Conservation (phyloP, 1,139 yeast species). For the Candida pseudoviswanathii region DNA sequence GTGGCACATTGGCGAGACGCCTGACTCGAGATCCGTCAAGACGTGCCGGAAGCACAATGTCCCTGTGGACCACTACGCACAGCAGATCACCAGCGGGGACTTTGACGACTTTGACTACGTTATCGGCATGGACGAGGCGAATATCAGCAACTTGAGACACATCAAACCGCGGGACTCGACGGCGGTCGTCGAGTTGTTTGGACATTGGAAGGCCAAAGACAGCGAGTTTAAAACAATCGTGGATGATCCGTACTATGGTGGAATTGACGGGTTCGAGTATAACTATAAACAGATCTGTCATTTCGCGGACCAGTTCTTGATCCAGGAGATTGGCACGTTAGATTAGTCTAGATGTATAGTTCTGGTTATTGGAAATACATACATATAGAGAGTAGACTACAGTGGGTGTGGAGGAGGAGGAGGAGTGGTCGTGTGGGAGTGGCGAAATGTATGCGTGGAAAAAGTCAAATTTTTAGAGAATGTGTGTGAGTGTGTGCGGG, state of each 20-base stretch:
- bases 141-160: conserved; percentile 58
- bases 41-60: conserved; percentile 76
- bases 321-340: conserved; percentile 42
- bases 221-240: conserved; percentile 56
- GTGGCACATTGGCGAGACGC: conserved; percentile 79
- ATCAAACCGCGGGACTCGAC: conserved; percentile 58
- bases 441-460: neutral
- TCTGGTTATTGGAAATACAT: neutral
- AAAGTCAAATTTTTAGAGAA: neutral
- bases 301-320: conserved; percentile 67
- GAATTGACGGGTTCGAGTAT: conserved; percentile 74
- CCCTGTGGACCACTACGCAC: conserved; percentile 74
- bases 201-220: conserved; percentile 66
- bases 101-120: conserved; percentile 78
- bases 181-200: conserved; percentile 66
- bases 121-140: conserved; percentile 81
- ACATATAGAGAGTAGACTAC: no score
- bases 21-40: conserved; percentile 72
- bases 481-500: neutral
- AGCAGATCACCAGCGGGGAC: conserved; percentile 61
- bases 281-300: conserved; percentile 75
- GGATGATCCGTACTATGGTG: conserved; percentile 93
- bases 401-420: neutral
- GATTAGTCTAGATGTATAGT: conserved; percentile 9
- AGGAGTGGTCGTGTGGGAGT: neutral